phyloP scores from a whole-genome alignment of 2,329 filamentous ascomycete species.

The Zarea fungicola region DNA sequence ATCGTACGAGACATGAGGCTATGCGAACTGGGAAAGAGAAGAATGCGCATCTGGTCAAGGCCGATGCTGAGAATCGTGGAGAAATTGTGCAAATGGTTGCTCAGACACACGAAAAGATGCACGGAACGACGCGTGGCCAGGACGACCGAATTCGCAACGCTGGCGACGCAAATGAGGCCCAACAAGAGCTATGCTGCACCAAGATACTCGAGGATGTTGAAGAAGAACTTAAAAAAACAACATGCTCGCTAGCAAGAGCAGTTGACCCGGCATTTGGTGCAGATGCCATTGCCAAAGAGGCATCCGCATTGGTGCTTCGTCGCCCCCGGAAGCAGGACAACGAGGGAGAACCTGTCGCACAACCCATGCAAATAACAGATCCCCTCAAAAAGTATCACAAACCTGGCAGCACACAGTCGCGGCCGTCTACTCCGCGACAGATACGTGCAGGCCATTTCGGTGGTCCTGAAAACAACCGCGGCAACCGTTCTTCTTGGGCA shows the following conservation, averaged over 20 bases:
- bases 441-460: neutral
- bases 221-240: neutral
- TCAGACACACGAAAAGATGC: slow-evolving; percentile 41
- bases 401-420: neutral
- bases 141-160: slow-evolving; percentile 15
- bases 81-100: slow-evolving; percentile 40
- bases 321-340: neutral
- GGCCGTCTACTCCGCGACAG: neutral
- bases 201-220: neutral
- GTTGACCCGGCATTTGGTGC: neutral
- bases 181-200: slow-evolving; percentile 4
- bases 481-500: neutral
- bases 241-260: slow-evolving; percentile 7
- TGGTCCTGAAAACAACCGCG: neutral
- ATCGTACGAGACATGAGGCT: slow-evolving; percentile 42
- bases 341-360: neutral
- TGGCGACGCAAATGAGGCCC: neutral
- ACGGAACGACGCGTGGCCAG: slow-evolving; percentile 32
- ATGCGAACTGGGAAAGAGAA: slow-evolving; percentile 16
- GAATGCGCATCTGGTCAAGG: slow-evolving; percentile 25
- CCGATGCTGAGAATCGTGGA: slow-evolving; percentile 31
- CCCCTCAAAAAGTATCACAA: neutral
- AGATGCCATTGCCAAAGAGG: slow-evolving; percentile 10
- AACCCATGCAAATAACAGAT: neutral
- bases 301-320: neutral